phyloP scores from a whole-genome alignment of 331 rosid species.

The Spiraea crenata region DNA sequence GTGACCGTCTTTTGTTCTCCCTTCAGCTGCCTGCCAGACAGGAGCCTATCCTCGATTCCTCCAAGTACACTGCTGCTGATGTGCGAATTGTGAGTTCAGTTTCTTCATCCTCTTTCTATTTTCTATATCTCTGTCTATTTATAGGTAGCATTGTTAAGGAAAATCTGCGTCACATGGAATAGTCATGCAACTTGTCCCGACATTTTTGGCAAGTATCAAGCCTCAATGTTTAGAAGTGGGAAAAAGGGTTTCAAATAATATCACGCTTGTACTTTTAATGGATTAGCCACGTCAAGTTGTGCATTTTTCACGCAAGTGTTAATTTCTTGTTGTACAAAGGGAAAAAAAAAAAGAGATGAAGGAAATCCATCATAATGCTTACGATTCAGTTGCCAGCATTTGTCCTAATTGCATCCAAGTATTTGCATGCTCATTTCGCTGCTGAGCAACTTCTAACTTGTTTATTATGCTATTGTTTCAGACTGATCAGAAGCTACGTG shows the following conservation, averaged over 20 bases:
- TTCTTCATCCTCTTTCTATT: neutral
- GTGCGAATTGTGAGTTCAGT: slow-evolving; percentile 85
- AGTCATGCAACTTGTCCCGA: neutral
- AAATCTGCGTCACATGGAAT: neutral
- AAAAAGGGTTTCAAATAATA: neutral
- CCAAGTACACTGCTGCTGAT: slow-evolving; percentile 94
- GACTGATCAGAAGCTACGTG: slow-evolving; percentile 99
- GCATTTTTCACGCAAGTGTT: neutral
- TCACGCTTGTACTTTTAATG: neutral
- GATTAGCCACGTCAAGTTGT: neutral
- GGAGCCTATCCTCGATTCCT: slow-evolving; percentile 83
- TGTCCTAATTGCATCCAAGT: neutral
- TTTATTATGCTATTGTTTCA: slow-evolving; percentile 48
- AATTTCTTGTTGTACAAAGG: neutral
- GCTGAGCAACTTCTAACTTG: slow-evolving; percentile 3
- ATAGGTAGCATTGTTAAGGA: neutral
- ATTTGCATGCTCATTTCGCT: neutral
- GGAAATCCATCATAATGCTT: neutral
- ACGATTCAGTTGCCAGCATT: neutral
- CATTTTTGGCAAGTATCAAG: neutral
- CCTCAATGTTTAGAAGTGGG: neutral
- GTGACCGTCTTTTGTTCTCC: slow-evolving; percentile 18
- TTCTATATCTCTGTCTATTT: slow-evolving; percentile 20
- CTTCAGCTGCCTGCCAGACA: slow-evolving; percentile 83
- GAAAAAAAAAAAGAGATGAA: neutral